Percentiles rank a stretch among this genome's conserved stretches.
Evolutionary conservation across 257 asterid genomes (phyloP).

Genomic region (Fraxinus pennsylvanica): DNA sequence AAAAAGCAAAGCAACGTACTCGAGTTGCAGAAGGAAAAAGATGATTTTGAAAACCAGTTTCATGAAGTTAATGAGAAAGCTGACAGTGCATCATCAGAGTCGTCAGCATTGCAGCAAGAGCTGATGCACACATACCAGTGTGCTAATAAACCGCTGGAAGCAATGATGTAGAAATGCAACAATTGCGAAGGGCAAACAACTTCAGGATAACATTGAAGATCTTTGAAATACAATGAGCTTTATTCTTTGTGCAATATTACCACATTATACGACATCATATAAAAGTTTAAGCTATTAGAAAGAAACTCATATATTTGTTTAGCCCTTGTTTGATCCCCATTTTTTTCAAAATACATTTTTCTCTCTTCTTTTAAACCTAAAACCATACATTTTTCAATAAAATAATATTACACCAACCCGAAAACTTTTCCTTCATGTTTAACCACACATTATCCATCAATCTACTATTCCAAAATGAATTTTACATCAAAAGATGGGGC

Average conservation of each 20-base stretch:
- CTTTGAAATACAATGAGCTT: not conserved
- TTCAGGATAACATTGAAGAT: not conserved
- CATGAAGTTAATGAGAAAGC: conserved; percentile 78
- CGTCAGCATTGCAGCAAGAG: conserved; percentile 72
- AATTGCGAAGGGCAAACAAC: conserved; percentile 74
- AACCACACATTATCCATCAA: too few species aligned
- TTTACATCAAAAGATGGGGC: too few species aligned
- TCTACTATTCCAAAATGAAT: too few species aligned
- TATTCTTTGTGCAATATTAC: not conserved
- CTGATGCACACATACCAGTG: conserved; percentile 79
- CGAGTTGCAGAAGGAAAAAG: conserved; percentile 99
- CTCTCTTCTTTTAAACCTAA: too few species aligned
- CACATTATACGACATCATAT: not conserved
- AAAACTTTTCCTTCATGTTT: too few species aligned
- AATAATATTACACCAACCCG: too few species aligned
- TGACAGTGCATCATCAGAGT: conserved; percentile 69
- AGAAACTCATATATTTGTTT: not conserved
- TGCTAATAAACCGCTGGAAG: conserved; percentile 83
- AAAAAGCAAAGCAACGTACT: conserved; percentile 92
- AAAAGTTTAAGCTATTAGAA: not conserved
- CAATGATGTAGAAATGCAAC: conserved; percentile 88
- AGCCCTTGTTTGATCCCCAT: too few species aligned
- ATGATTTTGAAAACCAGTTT: conserved; percentile 80
- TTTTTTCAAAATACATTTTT: too few species aligned
- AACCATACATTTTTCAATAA: too few species aligned